phyloP scores from a whole-genome alignment of 2,329 filamentous ascomycete species.

The Alternaria tenuissima region DNA sequence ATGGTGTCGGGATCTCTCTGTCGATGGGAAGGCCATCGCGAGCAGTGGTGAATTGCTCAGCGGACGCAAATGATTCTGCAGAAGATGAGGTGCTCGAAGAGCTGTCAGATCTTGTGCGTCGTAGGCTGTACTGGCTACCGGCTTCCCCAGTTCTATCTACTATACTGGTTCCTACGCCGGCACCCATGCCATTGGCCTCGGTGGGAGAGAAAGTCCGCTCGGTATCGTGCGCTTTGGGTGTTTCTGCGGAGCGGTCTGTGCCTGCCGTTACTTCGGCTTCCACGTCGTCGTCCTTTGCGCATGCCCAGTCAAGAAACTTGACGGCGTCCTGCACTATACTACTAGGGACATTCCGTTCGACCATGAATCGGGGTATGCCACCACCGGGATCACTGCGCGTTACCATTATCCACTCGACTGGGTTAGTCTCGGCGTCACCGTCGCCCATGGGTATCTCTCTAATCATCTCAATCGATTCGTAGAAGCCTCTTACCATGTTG shows the following conservation, averaged over 20 bases:
- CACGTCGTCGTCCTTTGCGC: slow-evolving; percentile 56
- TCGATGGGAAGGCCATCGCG: slow-evolving; percentile 40
- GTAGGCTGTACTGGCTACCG: slow-evolving; percentile 17
- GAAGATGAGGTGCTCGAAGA: slow-evolving; percentile 39
- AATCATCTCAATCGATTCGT: slow-evolving; percentile 92
- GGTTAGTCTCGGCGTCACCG: slow-evolving; percentile 64
- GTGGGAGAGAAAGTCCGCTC: slow-evolving; percentile 37
- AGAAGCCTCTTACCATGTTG: slow-evolving; percentile 83
- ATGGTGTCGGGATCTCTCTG: slow-evolving; percentile 36
- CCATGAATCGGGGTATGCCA: slow-evolving; percentile 86
- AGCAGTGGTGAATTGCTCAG: slow-evolving; percentile 53
- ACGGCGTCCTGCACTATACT: slow-evolving; percentile 80
- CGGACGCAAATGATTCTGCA: slow-evolving; percentile 52
- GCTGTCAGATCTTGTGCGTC: slow-evolving; percentile 37
- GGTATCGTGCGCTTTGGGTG: slow-evolving; percentile 24
- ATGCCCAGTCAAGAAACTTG: slow-evolving; percentile 84
- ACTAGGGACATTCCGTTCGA: slow-evolving; percentile 85
- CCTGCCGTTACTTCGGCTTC: slow-evolving; percentile 25
- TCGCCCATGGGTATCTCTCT: slow-evolving; percentile 73
- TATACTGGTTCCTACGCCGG: slow-evolving; percentile 50
- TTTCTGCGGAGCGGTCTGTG: slow-evolving; percentile 28
- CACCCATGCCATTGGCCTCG: slow-evolving; percentile 46
- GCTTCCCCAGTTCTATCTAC: slow-evolving; percentile 35
- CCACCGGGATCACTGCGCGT: slow-evolving; percentile 89
- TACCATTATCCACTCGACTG: slow-evolving; percentile 92